A percentile compares a stretch with the other conserved stretches of the same genome.
These are phyloP conservation scores for Claviceps cyperi DNA, from an alignment of 2,329 filamentous ascomycete genomes.

Conservation along the genomic window DNA sequence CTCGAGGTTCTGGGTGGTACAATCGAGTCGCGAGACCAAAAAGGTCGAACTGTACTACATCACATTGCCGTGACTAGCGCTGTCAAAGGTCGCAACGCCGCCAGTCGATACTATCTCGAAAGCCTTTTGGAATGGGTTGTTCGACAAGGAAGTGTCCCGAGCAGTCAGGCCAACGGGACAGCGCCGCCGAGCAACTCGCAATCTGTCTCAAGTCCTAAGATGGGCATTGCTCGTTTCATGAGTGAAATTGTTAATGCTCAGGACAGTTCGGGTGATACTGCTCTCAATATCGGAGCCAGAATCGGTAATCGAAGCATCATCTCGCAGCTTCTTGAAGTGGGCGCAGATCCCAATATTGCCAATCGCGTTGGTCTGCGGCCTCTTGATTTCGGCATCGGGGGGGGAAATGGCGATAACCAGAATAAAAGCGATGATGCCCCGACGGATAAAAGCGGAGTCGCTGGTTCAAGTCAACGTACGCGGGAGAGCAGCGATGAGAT, in stretches of 20 bases:
- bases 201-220: constrained; percentile 39
- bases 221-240: constrained; percentile 87
- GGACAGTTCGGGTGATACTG: constrained; percentile 88
- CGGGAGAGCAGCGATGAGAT: constrained; percentile 68
- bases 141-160: constrained; percentile 57
- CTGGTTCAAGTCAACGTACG: constrained; percentile 38
- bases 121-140: constrained; percentile 90
- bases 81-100: constrained; percentile 81
- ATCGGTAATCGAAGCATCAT: constrained; percentile 93
- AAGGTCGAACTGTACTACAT: constrained; percentile 82
- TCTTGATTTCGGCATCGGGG: constrained; percentile 86
- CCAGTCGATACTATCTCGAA: constrained; percentile 92
- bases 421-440: constrained; percentile 28
- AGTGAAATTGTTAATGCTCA: constrained; percentile 92
- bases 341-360: constrained; percentile 80
- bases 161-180: constrained; percentile 30
- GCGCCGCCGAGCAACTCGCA: constrained; percentile 26
- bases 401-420: constrained; percentile 37
- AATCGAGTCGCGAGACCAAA: constrained; percentile 79
- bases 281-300: constrained; percentile 80
- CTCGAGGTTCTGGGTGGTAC: constrained; percentile 79
- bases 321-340: constrained; percentile 89
- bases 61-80: constrained; percentile 94
- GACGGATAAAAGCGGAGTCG: constrained; percentile 28
- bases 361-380: constrained; percentile 82